Evolutionary conservation across 352 stramenopile species (phyloP).

Genomic region (Saprolegnia parasitica): DNA sequence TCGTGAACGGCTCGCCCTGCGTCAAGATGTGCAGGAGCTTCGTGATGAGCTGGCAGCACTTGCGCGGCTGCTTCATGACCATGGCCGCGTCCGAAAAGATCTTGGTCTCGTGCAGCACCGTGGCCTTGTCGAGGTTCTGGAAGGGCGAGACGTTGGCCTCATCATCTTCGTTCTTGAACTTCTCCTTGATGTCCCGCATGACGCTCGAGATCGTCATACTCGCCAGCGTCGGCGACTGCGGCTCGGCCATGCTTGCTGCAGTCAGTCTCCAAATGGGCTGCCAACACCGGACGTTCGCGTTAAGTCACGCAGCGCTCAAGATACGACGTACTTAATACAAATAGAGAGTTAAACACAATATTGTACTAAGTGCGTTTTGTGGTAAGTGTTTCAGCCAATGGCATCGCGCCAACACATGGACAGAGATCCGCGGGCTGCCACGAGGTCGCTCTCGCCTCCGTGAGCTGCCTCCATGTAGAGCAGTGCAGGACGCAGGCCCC

Average conservation of each 20-base stretch:
- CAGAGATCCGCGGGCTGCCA: too few species aligned
- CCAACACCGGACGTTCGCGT: neutral
- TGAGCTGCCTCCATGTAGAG: too few species aligned
- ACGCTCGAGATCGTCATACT: constrained; percentile 57
- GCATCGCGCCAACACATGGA: constrained; percentile 3
- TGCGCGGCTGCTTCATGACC: constrained; percentile 95
- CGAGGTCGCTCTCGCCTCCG: too few species aligned
- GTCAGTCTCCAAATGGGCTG: neutral
- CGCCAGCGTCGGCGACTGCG: constrained; percentile 19
- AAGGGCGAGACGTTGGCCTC: constrained; percentile 89
- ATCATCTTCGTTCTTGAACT: constrained; percentile 99
- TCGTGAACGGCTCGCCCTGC: constrained; percentile 95
- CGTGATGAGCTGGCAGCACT: constrained; percentile 99
- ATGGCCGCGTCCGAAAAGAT: constrained; percentile 98
- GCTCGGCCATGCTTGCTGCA: constrained; percentile 1
- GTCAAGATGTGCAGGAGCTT: constrained; percentile 98
- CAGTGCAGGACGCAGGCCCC: too few species aligned
- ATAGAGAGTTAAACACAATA: neutral
- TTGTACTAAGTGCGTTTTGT: neutral
- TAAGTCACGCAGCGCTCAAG: neutral
- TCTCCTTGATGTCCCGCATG: constrained; percentile 96
- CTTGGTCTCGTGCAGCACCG: constrained; percentile 96
- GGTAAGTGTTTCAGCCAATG: constrained; percentile 15
- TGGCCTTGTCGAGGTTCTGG: constrained; percentile 93
- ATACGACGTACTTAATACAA: constrained; percentile 8